These are phyloP conservation scores for Debaryomyces nepalensis DNA, from an alignment of 1,139 yeast genomes.

Conservation along the genomic window DNA sequence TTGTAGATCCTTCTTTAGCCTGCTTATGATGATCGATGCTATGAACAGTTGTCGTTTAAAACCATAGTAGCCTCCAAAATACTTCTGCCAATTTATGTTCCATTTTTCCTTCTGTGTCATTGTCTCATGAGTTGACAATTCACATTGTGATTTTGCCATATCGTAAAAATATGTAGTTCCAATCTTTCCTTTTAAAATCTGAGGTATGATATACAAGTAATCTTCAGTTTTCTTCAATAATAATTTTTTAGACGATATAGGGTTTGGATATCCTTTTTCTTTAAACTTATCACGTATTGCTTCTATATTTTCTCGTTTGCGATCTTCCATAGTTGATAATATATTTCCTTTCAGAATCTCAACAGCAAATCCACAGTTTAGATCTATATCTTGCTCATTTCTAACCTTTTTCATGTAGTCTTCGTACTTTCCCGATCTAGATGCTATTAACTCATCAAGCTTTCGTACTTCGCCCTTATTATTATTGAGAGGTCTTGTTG, in stretches of 20 bases:
- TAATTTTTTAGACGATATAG: slow-evolving; percentile 29
- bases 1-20: slow-evolving; percentile 32
- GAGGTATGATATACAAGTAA: slow-evolving; percentile 39
- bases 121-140: slow-evolving; percentile 43
- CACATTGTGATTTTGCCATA: slow-evolving; percentile 46
- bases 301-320: slow-evolving; percentile 21
- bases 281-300: slow-evolving; percentile 27
- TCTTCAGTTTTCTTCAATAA: slow-evolving; percentile 31
- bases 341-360: slow-evolving; percentile 12
- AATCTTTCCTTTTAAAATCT: slow-evolving; percentile 47
- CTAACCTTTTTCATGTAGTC: slow-evolving; percentile 1
- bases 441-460: slow-evolving; percentile 7
- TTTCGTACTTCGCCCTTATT: slow-evolving; percentile 8
- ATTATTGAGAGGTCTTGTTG: slow-evolving; percentile 10
- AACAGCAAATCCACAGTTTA: background rate
- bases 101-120: slow-evolving; percentile 55
- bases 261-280: slow-evolving; percentile 28
- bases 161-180: slow-evolving; percentile 52
- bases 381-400: background rate
- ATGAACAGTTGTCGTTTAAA: slow-evolving; percentile 57
- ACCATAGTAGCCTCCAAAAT: slow-evolving; percentile 69
- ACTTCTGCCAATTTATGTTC: slow-evolving; percentile 49
- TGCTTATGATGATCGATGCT: slow-evolving; percentile 39
- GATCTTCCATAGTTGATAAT: slow-evolving; percentile 18
- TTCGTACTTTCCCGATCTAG: background rate